Evolutionary conservation across 805 yeast genomes (phyloP), one percentile per base, ranked within the genome.

Genomic region (Hanseniaspora meyeri): DNA sequence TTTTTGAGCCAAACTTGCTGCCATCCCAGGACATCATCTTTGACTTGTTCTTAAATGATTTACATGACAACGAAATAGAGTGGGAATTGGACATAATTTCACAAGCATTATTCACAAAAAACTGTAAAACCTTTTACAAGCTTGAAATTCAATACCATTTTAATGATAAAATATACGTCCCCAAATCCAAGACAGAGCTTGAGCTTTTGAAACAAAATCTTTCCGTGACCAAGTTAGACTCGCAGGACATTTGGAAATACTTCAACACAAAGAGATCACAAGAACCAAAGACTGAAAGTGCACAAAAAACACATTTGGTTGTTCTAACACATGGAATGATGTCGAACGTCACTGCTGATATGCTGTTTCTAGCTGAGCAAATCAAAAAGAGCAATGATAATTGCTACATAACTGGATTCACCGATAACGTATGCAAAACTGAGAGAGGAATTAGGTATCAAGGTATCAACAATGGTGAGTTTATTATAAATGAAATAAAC

Each of bases 261-360:
- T 87, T 88, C 0, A 34, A 42, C 10, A 17, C 48, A 16, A 34
- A 36, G 6, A 43, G 32, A 19, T 5, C 27, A 4, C 46, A 32
- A 12, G 68, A 52, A 56, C 68, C 27, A 0, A 14, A 50, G 2
- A 56, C 43, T 17, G 47, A 45, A 1, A 50, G 49, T 39, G 24
- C 24, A 19, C 66, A 67, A 57, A 82, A 82, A 12, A 73, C 77
- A 4, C 95, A 86, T 68, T 70, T 86, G 59, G 87, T 85, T 17
- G 68, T 86, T 0, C 64, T 85, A 42, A 82, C 90, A 0, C 95
- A 86, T 67, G 95, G 95, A 0, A 69, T 86, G 42, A 90, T 84
- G 66, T 83, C 91, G 1, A 86, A 86, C 64, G 78, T 82, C 0
- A 77, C 86, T 1, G 81, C 89, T 1, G 95, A 86, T 66, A 77